Conservation (phyloP, 2,329 filamentous ascomycete species). For the Lachnellula suecica region DNA sequence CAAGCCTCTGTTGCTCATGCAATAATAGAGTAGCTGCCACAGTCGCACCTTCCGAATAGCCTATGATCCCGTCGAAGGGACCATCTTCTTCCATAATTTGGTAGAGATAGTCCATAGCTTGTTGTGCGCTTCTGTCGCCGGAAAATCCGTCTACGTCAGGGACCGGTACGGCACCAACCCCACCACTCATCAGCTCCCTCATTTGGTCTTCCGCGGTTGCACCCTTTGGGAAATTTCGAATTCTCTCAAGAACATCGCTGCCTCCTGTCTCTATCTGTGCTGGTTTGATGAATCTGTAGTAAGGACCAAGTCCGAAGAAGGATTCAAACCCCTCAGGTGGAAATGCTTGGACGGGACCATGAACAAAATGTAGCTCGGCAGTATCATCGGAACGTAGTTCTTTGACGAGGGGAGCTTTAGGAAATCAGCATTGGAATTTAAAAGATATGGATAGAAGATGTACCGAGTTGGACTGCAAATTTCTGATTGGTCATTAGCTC, state of each 20-base stretch:
- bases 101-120: constrained; percentile 35
- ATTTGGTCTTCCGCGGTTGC: constrained; percentile 29
- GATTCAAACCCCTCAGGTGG: constrained; percentile 56
- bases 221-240: constrained; percentile 28
- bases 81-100: constrained; percentile 45
- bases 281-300: constrained; percentile 55
- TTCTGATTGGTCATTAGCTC: constrained; percentile 39
- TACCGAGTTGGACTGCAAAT: constrained; percentile 56
- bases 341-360: constrained; percentile 48
- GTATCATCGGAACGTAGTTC: constrained; percentile 45
- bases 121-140: constrained; percentile 19
- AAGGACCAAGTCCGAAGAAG: constrained; percentile 55
- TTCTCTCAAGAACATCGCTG: constrained; percentile 28
- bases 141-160: not conserved
- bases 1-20: constrained; percentile 44
- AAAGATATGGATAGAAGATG: constrained; percentile 14
- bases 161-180: constrained; percentile 8
- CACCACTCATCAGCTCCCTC: constrained; percentile 24
- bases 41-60: constrained; percentile 60
- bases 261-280: constrained; percentile 32
- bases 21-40: constrained; percentile 54
- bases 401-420: constrained; percentile 45
- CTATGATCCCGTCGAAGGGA: constrained; percentile 53
- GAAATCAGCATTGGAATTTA: constrained; percentile 11
- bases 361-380: constrained; percentile 50